Conservation (phyloP, 139 green algal genomes). For the Haematococcus sp. region DNA sequence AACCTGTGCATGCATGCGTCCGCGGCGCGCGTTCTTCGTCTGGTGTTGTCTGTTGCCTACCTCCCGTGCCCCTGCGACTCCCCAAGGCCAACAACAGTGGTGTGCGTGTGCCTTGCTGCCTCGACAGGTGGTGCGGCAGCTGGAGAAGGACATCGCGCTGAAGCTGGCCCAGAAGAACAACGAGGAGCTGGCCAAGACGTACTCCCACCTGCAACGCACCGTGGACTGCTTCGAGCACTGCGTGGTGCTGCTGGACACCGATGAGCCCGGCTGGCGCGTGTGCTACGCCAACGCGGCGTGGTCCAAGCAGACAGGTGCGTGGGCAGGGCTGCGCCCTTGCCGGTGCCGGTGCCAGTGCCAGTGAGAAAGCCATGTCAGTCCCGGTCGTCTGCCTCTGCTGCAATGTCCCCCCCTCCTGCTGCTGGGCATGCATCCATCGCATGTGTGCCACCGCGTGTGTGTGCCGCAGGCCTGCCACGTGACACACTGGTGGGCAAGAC, state of each 20-base stretch:
- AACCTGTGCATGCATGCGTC: no score
- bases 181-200: slow-evolving; percentile 21
- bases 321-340: no score
- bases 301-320: slow-evolving; percentile 30
- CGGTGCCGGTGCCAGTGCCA: no score
- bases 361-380: no score
- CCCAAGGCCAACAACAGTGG: no score
- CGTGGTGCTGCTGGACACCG: slow-evolving; percentile 39
- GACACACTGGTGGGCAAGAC: slow-evolving; percentile 19
- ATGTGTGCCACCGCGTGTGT: background rate
- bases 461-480: slow-evolving; percentile 20
- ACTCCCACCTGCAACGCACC: slow-evolving; percentile 35
- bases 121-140: slow-evolving; percentile 24
- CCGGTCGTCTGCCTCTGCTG: no score
- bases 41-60: no score
- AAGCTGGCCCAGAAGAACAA: slow-evolving; percentile 23
- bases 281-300: slow-evolving; percentile 32
- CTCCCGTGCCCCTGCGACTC: no score
- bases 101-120: no score
- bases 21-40: no score
- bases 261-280: slow-evolving; percentile 19
- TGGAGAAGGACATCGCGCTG: slow-evolving; percentile 27
- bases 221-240: slow-evolving; percentile 51
- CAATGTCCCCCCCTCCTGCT: no score
- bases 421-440: no score